These are phyloP conservation scores for Xylariaceae sp. DNA, from an alignment of 2,329 filamentous ascomycete species.

Conservation along the genomic window DNA sequence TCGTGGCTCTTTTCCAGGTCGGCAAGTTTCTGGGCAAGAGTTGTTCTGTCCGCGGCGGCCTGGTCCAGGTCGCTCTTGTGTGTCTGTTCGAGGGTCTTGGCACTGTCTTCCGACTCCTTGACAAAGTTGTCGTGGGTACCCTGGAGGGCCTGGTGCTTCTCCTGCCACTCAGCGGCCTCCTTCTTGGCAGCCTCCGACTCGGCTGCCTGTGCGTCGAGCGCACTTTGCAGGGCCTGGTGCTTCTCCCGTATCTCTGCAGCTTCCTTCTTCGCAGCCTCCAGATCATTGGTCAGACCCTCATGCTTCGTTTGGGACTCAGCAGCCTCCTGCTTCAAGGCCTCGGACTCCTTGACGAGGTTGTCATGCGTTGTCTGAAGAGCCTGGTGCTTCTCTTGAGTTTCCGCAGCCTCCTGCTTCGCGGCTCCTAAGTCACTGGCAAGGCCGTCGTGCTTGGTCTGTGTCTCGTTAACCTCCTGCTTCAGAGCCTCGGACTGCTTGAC, in stretches of 20 bases:
- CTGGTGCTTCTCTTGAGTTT: slow-evolving; percentile 15
- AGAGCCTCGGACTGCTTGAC: slow-evolving; percentile 21
- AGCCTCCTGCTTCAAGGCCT: slow-evolving; percentile 24
- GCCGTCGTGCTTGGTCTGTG: slow-evolving; percentile 15
- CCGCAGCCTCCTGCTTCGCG: slow-evolving; percentile 16
- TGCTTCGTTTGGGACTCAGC: slow-evolving; percentile 17
- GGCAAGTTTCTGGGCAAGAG: slow-evolving; percentile 19
- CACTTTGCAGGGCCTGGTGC: slow-evolving; percentile 11
- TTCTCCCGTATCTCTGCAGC: slow-evolving; percentile 16
- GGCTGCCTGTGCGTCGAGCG: slow-evolving; percentile 13
- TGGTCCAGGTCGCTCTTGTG: slow-evolving; percentile 14
- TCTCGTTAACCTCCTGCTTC: slow-evolving; percentile 24
- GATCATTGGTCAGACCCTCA: slow-evolving; percentile 15
- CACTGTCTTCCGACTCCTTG: slow-evolving; percentile 15
- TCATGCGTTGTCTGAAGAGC: slow-evolving; percentile 12
- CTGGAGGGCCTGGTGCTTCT: slow-evolving; percentile 14
- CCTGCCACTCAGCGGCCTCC: slow-evolving; percentile 17
- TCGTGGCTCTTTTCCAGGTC: slow-evolving; percentile 18
- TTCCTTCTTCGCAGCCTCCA: slow-evolving; percentile 16
- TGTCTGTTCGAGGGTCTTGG: slow-evolving; percentile 11
- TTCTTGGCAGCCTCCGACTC: slow-evolving; percentile 25
- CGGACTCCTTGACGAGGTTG: slow-evolving; percentile 19
- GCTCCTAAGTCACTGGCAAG: slow-evolving; percentile 16
- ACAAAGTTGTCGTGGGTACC: slow-evolving; percentile 10
- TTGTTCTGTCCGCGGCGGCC: slow-evolving; percentile 13